Evolutionary conservation across 257 asterid genomes (phyloP).

Genomic region (Sherardia arvensis): DNA sequence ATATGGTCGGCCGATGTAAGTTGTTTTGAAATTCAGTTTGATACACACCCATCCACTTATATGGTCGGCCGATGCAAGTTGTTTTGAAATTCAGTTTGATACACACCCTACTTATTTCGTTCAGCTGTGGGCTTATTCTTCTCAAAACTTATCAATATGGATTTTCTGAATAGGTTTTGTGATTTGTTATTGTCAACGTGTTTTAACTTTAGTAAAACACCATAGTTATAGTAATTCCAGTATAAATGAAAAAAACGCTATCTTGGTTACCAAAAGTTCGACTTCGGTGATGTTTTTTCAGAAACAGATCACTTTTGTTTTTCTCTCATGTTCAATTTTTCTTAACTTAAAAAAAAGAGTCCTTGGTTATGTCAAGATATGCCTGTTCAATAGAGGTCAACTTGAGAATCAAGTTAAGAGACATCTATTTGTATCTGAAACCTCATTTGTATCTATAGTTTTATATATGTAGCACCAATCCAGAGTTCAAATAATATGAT

Average conservation of each 20-base stretch:
- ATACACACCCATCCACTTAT: conserved; percentile 49
- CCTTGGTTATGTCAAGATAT: neutral
- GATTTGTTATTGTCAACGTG: neutral
- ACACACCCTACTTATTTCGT: neutral
- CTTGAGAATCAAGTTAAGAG: neutral
- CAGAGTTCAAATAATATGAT: neutral
- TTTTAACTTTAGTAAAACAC: neutral
- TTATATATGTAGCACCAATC: neutral
- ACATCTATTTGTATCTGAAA: neutral
- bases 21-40: conserved; percentile 8
- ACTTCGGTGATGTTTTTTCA: neutral
- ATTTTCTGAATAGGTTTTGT: neutral
- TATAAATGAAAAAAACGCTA: neutral
- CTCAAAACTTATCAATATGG: neutral
- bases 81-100: conserved; percentile 3
- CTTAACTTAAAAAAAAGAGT: neutral
- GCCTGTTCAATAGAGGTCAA: neutral
- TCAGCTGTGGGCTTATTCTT: neutral
- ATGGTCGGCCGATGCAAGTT: conserved; percentile 84
- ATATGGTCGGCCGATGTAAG: conserved; percentile 91
- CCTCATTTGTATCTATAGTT: neutral
- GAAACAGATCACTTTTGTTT: neutral
- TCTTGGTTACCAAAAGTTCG: neutral
- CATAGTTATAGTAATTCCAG: neutral
- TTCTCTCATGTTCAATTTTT: neutral